Percentiles rank a stretch among this genome's conserved stretches.
phyloP scores from a whole-genome alignment of 73 alveolate species.

The Durusdinium trenchii region DNA sequence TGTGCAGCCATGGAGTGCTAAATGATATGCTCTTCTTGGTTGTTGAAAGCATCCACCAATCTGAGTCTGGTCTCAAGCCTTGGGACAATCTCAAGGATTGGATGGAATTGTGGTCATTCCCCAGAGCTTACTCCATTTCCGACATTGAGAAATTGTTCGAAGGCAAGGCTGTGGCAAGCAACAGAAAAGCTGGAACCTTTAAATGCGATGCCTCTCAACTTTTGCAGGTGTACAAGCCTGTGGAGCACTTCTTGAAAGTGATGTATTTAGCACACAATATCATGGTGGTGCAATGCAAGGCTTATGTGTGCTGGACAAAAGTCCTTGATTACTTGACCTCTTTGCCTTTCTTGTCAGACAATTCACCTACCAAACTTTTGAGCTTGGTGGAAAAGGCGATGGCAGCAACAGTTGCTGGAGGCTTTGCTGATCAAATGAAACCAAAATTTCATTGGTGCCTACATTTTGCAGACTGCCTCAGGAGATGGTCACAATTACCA shows the following conservation, averaged over 20 bases:
- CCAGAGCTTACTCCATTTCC: neutral
- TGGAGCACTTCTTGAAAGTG: neutral
- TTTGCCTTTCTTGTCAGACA: neutral
- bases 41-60: slow-evolving; percentile 8
- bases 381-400: neutral
- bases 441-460: slow-evolving; percentile 16
- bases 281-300: neutral
- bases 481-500: slow-evolving; percentile 20
- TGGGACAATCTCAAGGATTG: slow-evolving; percentile 2
- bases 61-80: neutral
- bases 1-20: slow-evolving; percentile 15
- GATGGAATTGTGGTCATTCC: neutral
- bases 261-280: neutral
- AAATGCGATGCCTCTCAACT: neutral
- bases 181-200: slow-evolving; percentile 6
- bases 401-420: neutral
- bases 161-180: neutral
- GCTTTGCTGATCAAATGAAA: neutral
- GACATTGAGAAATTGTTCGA: neutral
- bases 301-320: neutral
- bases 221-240: neutral
- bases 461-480: slow-evolving; percentile 13
- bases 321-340: neutral
- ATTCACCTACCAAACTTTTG: neutral
- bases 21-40: neutral